Percentiles rank a stretch among this genome's conserved stretches.
These are phyloP conservation scores for Astrocystis sublimbata DNA, from an alignment of 495 filamentous ascomycete species.

Conservation along the genomic window DNA sequence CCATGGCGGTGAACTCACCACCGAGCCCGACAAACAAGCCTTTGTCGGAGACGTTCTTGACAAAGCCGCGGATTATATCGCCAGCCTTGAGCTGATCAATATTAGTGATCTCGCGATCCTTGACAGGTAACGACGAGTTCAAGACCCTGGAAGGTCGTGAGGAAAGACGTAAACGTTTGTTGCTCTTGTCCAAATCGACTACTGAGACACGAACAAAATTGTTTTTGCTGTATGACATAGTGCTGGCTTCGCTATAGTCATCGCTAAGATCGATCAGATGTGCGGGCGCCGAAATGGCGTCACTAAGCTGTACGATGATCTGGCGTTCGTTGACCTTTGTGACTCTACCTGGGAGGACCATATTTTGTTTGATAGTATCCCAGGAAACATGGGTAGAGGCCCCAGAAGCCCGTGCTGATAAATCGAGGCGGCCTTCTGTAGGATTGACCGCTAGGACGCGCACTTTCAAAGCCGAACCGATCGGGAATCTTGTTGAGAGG, in stretches of 20 bases:
- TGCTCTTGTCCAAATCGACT: conserved; percentile 72
- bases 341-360: conserved; percentile 78
- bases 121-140: conserved; percentile 79
- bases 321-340: conserved; percentile 83
- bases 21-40: conserved; percentile 83
- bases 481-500: conserved; percentile 78
- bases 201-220: conserved; percentile 84
- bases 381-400: conserved; percentile 60
- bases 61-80: conserved; percentile 83
- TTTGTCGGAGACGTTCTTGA: conserved; percentile 81
- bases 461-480: conserved; percentile 80
- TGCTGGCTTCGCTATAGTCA: conserved; percentile 74
- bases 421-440: conserved; percentile 74
- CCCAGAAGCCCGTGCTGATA: conserved; percentile 65
- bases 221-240: conserved; percentile 66
- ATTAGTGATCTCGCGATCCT: conserved; percentile 74
- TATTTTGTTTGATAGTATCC: conserved; percentile 68
- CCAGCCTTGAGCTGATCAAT: conserved; percentile 70
- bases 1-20: conserved; percentile 74
- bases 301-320: conserved; percentile 81
- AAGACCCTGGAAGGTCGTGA: conserved; percentile 83
- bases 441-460: conserved; percentile 74
- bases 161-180: conserved; percentile 81
- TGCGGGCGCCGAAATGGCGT: conserved; percentile 70
- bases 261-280: conserved; percentile 78